Evolutionary conservation across 2,329 filamentous ascomycete species (phyloP), one percentile per base, ranked within the genome.

Genomic region (Ophiosphaerella narmari): DNA sequence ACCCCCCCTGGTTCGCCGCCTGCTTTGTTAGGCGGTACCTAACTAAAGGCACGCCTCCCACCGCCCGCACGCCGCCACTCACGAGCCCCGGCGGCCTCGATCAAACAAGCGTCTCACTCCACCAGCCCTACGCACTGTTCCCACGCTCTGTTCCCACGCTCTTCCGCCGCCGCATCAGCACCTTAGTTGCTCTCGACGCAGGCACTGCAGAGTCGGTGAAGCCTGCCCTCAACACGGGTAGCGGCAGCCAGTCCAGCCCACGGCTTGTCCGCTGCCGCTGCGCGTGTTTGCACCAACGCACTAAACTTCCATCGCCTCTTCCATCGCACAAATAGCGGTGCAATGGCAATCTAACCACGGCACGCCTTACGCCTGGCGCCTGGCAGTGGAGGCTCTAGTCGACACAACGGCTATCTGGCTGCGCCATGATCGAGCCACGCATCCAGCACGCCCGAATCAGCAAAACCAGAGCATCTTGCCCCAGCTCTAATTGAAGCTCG

Each of bases 121-220:
- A 60, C 32, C 57, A 60, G 63, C 63, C 63, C 60, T 66, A 66
- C 56, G 61, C 63, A 66, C 52, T 52, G 52, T 54, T 57, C 53
- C 54, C 57, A 63, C 55, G 52, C 56, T 57, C 55, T 57, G 52
- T 54, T 57, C 53, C 54, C 57, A 63, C 55, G 52, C 56, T 57
- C 55, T 57, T 51, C 63, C 59, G 60, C 55, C 46, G 60, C 60
- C 57, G 57, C 62, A 64, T 66, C 63, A 66, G 59, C 63, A 66
- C 61, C 57, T 62, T 66, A 21, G 18, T 21, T 21, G 18, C 18
- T 21, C 18, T 21, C 18, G 18, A 21, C 18, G 18, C 18, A 21
- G 18, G 18, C 18, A 59, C 55, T 63, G 54, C 56, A 49, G 43
- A 54, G 57, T 63, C 56, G 57, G 59, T 64, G 61, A 59, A 43